These are phyloP conservation scores for Echium plantagineum DNA, from an alignment of 257 asterid genomes.

Conservation along the genomic window DNA sequence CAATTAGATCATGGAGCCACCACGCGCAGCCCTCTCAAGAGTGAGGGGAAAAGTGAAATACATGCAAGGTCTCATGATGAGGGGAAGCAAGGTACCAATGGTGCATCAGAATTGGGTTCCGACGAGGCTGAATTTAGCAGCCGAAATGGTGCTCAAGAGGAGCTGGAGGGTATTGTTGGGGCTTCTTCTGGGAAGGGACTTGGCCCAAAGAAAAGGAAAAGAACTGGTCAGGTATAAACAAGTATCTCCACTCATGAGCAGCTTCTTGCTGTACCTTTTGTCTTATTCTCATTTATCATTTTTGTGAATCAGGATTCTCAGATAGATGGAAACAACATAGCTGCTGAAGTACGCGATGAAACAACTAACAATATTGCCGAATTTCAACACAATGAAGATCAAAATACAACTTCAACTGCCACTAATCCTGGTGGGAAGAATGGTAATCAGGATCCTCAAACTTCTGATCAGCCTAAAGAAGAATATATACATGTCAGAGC, in stretches of 20 bases:
- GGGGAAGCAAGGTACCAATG: conserved; percentile 31
- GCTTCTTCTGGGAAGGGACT: conserved; percentile 40
- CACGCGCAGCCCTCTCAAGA: conserved; percentile 38
- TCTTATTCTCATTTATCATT: conserved; percentile 1
- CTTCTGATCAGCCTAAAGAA: conserved; percentile 70
- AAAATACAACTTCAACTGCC: conserved; percentile 20
- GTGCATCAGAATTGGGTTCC: conserved; percentile 36
- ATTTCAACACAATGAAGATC: conserved; percentile 39
- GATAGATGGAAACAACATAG: conserved; percentile 28
- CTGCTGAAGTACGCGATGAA: conserved; percentile 25
- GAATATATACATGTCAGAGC: conserved; percentile 82
- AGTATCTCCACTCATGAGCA: background rate
- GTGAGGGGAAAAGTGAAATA: conserved; percentile 32
- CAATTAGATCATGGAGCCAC: conserved; percentile 17
- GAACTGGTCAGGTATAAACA: conserved; percentile 41
- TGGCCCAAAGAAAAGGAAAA: conserved; percentile 70
- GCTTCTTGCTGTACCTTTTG: background rate
- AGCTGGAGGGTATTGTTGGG: conserved; percentile 24
- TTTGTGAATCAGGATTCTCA: conserved; percentile 34
- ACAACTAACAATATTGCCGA: conserved; percentile 26
- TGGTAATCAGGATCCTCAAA: conserved; percentile 52
- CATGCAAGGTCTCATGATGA: conserved; percentile 31
- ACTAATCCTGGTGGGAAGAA: conserved; percentile 52
- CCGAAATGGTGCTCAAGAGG: conserved; percentile 41
- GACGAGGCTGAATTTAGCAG: conserved; percentile 67